Conservation (phyloP, 495 filamentous ascomycete genomes). For the Penicillium samsonianum region DNA sequence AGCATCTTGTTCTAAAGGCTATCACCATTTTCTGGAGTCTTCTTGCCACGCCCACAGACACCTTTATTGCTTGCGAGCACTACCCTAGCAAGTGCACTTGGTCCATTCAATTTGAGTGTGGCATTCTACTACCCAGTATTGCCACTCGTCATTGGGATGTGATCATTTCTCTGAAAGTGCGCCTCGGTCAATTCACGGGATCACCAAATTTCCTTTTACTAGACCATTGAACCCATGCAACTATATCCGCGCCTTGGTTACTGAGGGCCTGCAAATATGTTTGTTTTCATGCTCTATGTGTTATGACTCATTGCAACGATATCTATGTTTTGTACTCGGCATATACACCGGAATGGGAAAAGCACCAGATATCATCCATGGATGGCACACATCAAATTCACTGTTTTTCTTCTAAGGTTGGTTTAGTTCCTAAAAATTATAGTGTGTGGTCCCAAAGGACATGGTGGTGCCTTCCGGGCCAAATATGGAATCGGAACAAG, state of each 20-base stretch:
- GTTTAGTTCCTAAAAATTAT: background rate
- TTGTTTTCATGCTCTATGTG: background rate
- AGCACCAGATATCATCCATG: background rate
- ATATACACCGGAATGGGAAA: background rate
- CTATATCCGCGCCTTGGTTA: background rate
- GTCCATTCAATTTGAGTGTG: background rate
- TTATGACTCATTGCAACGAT: background rate
- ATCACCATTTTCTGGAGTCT: background rate
- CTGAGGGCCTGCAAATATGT: background rate
- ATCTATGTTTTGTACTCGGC: background rate
- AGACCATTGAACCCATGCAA: background rate
- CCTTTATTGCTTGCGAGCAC: background rate
- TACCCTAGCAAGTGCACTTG: background rate
- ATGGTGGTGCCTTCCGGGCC: background rate
- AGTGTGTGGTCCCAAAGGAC: background rate
- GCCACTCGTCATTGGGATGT: background rate
- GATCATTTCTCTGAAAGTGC: background rate
- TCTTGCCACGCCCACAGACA: background rate
- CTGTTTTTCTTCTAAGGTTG: background rate
- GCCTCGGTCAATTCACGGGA: background rate
- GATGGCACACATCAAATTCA: background rate
- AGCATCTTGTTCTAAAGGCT: background rate
- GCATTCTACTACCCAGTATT: background rate
- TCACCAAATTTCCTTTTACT: background rate
- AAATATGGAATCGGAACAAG: conserved; percentile 1